phyloP scores from a whole-genome alignment of 2,329 filamentous ascomycete genomes.

The Colletotrichum navitas region DNA sequence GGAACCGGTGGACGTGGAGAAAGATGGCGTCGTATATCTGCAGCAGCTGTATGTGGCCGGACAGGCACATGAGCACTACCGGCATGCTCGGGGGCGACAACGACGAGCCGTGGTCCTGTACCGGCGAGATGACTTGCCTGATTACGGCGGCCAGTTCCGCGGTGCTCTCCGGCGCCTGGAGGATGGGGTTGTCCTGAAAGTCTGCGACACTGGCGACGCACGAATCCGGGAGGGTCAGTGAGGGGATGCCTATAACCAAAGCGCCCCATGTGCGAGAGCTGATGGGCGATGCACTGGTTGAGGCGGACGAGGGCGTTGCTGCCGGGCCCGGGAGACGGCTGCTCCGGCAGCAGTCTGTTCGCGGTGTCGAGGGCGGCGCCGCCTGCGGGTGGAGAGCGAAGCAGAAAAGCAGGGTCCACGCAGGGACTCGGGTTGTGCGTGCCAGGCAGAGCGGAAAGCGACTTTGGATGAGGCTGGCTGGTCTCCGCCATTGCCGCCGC shows the following conservation, averaged over 20 bases:
- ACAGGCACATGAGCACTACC: background rate
- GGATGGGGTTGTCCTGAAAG: background rate
- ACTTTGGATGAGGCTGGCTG: background rate
- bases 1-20: background rate
- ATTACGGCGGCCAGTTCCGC: background rate
- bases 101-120: background rate
- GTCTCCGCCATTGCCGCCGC: background rate
- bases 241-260: background rate
- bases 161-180: background rate
- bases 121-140: background rate
- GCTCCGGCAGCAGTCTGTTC: background rate
- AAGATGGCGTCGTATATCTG: background rate
- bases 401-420: background rate
- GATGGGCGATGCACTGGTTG: background rate
- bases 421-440: background rate
- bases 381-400: background rate
- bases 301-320: background rate
- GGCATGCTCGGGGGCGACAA: background rate
- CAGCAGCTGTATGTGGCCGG: background rate
- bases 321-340: background rate
- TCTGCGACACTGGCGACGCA: background rate
- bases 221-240: background rate
- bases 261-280: background rate
- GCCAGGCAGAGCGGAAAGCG: background rate
- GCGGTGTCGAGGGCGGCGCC: background rate